Conservation (phyloP, 495 filamentous ascomycete genomes). For the Podospora pseudopauciseta region DNA sequence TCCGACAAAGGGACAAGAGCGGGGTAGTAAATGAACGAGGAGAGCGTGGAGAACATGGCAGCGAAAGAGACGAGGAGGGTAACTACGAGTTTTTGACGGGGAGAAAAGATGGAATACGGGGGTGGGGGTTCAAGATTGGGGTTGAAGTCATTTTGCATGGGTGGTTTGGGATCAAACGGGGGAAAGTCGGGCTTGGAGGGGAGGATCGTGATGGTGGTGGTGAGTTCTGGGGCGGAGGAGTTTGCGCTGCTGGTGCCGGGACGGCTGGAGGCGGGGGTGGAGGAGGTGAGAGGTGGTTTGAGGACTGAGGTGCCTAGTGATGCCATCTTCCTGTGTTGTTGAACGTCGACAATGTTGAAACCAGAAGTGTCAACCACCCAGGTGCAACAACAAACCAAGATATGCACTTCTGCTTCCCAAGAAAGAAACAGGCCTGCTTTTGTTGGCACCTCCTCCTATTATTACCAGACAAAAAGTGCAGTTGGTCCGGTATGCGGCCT, state of each 20-base stretch:
- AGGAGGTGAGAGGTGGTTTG: neutral
- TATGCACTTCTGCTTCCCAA: no score
- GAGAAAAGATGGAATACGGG: slow-evolving; percentile 9
- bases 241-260: neutral
- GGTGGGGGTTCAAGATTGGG: neutral
- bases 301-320: neutral
- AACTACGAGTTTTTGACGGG: slow-evolving; percentile 5
- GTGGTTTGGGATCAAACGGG: neutral
- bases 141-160: neutral
- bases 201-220: neutral
- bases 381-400: neutral
- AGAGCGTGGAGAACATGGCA: slow-evolving; percentile 16
- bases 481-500: no score
- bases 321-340: neutral
- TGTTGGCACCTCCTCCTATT: no score
- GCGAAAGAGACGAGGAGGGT: slow-evolving; percentile 9
- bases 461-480: no score
- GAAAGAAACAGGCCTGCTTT: no score
- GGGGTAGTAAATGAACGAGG: slow-evolving; percentile 57
- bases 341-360: no score
- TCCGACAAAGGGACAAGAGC: slow-evolving; percentile 46
- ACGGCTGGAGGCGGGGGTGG: neutral
- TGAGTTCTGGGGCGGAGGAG: neutral
- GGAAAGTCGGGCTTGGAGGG: neutral
- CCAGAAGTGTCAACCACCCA: neutral